Conservation (phyloP, 1,284 basidiomycete species). For the Trichosporon ovoides region DNA sequence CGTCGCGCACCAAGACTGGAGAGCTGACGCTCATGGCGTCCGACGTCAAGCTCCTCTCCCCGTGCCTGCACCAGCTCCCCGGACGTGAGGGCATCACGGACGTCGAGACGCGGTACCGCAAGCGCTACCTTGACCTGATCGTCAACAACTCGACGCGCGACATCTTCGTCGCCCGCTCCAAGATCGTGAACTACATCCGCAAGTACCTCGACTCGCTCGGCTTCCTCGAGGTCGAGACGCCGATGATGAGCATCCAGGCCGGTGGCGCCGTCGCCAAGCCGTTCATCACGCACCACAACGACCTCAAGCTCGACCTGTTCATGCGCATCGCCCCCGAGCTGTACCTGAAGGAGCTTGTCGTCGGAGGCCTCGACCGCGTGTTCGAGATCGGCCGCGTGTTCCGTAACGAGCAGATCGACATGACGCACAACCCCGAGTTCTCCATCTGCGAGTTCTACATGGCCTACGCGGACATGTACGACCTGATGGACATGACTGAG, state of each 20-base stretch:
- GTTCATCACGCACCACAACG: slow-evolving; percentile 98
- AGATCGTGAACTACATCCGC: slow-evolving; percentile 84
- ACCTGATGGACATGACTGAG: slow-evolving; percentile 97
- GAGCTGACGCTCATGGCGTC: slow-evolving; percentile 87
- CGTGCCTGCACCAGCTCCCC: slow-evolving; percentile 92
- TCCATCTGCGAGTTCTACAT: slow-evolving; percentile 99
- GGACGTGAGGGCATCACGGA: slow-evolving; percentile 82
- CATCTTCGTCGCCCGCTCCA: slow-evolving; percentile 83
- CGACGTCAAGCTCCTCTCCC: slow-evolving; percentile 81
- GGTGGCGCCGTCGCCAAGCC: slow-evolving; percentile 98
- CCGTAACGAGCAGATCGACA: slow-evolving; percentile 97
- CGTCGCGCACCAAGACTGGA: slow-evolving; percentile 90
- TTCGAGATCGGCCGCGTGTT: slow-evolving; percentile 99
- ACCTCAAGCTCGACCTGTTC: slow-evolving; percentile 94
- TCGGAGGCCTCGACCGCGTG: slow-evolving; percentile 94
- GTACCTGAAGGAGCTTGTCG: slow-evolving; percentile 95
- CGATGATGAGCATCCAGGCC: slow-evolving; percentile 95
- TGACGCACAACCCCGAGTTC: slow-evolving; percentile 97
- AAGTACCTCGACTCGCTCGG: slow-evolving; percentile 86
- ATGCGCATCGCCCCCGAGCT: slow-evolving; percentile 97
- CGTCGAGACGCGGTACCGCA: slow-evolving; percentile 94
- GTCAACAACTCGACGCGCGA: slow-evolving; percentile 86
- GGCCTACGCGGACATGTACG: slow-evolving; percentile 99
- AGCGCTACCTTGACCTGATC: slow-evolving; percentile 98
- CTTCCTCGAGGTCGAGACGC: slow-evolving; percentile 98